Evolutionary conservation across 305 asterid species (phyloP).

Genomic region (Coffea humblotiana): DNA sequence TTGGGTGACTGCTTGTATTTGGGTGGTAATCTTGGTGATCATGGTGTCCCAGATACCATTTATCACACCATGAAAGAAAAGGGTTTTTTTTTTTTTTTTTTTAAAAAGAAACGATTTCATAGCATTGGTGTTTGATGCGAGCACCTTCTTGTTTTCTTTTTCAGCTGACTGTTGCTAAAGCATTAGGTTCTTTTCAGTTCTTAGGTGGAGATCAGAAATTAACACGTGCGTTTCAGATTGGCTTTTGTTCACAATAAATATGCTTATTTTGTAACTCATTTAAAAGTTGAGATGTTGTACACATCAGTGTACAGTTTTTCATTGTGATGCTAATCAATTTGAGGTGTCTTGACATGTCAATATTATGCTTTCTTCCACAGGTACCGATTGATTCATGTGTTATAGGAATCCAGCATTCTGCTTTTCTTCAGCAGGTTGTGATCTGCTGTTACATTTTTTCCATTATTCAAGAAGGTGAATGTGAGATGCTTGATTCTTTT

Average conservation of each 20-base stretch:
- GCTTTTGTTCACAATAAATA: background rate
- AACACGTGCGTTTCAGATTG: background rate
- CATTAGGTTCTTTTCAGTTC: background rate
- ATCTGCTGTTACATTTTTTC: slow-evolving; percentile 14
- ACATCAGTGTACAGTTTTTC: background rate
- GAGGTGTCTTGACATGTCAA: background rate
- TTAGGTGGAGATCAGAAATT: background rate
- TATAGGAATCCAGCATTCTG: slow-evolving; percentile 85
- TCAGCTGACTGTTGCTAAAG: background rate
- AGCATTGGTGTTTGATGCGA: background rate
- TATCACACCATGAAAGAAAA: background rate
- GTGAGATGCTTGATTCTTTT: slow-evolving; percentile 15
- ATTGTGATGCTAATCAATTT: background rate
- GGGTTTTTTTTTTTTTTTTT: too few relatives aligned
- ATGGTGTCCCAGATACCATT: background rate
- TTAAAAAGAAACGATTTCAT: background rate
- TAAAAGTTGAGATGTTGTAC: background rate
- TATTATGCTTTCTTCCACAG: slow-evolving; percentile 38
- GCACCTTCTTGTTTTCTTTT: background rate
- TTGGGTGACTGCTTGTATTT: background rate
- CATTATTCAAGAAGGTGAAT: background rate
- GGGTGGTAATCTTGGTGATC: background rate
- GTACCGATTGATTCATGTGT: slow-evolving; percentile 89
- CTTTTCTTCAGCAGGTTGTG: slow-evolving; percentile 92
- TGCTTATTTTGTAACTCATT: background rate